Percentiles rank a stretch among this genome's conserved stretches.
These are phyloP conservation scores for Jaenimonas drosophilae DNA, from an alignment of 208 protist species.

Conservation along the genomic window DNA sequence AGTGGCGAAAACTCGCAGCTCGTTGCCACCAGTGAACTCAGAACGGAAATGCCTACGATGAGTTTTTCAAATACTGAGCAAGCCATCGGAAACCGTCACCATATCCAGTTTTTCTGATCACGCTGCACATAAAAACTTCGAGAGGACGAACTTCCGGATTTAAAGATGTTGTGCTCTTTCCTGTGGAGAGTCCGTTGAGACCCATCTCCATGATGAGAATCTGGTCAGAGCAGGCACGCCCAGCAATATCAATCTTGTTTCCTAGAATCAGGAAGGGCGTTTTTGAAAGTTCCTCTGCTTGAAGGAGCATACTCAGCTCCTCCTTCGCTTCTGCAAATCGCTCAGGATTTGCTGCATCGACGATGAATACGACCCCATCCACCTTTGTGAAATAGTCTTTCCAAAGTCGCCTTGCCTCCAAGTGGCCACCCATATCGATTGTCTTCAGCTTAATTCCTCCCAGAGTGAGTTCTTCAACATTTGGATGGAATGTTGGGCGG, in stretches of 20 bases:
- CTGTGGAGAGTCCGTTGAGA: slow-evolving; percentile 87
- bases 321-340: slow-evolving; percentile 94
- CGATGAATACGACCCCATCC: slow-evolving; percentile 98
- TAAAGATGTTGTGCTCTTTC: slow-evolving; percentile 87
- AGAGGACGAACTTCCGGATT: slow-evolving; percentile 90
- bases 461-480: slow-evolving; percentile 96
- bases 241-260: slow-evolving; percentile 99
- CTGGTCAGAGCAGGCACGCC: slow-evolving; percentile 89
- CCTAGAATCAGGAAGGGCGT: slow-evolving; percentile 99
- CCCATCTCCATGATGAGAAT: slow-evolving; percentile 91
- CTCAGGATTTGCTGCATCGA: slow-evolving; percentile 95
- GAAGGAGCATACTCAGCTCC: slow-evolving; percentile 96
- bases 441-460: slow-evolving; percentile 98
- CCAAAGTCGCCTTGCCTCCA: slow-evolving; percentile 95
- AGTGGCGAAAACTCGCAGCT: too few species aligned
- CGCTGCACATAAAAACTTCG: slow-evolving; percentile 99
- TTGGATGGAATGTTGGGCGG: slow-evolving; percentile 87
- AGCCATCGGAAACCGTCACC: slow-evolving; percentile 97
- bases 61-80: slow-evolving; percentile 87
- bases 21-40: not conserved
- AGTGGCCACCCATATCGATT: slow-evolving; percentile 99
- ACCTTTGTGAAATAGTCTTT: slow-evolving; percentile 99
- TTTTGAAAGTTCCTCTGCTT: slow-evolving; percentile 88
- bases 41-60: slow-evolving; percentile 17
- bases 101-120: slow-evolving; percentile 97